Base-by-base conservation (phyloP, 441 rosid genomes). In the Populus tomentosa region DNA sequence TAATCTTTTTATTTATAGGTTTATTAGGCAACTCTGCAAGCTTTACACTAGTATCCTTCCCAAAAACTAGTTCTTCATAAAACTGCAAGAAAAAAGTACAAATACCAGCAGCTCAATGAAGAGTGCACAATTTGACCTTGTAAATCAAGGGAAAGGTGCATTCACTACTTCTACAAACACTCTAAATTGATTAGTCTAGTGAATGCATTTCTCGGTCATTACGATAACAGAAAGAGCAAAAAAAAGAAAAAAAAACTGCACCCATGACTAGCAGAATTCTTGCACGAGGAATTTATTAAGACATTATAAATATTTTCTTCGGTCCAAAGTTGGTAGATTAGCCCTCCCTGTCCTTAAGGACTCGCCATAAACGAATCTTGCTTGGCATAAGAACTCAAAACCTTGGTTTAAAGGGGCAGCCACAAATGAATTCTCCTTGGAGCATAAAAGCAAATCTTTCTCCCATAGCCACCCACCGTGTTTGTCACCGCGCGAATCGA, bases 51-150 rank as follows among this genome's bases (percentile, higher is more conserved):
- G 88, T 26, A 82, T 67, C 87, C 72, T 85, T 86, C 70, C 91
- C 91, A 66, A 84, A 80, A 26, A 91, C 68, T 50, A 95, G 87
- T 86, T 95, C 99, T 82, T 95, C 98, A 79, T 82, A 92, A 81
- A 92, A 93, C 98, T 95, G 87, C 73, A 32, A 78, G 40, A 33
- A 9, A 70, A 18, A 61, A 26, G 28, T 4, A 14, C 33, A 63
- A 79, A 10, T n/a, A 7, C 5, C 24, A 79, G 28, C 20, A 40
- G 62, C 50, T 82, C 69, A 80, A 16, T 56, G 26, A n/a, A 74
- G 28, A 38, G 20, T 1, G 28, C 28, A 26, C 28, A 26, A 1
- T 26, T 26, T 26, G 28, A 26, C 28, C 28, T 26, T 26, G 28
- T 26, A 26, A 26, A 26, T 26, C 28, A 26, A 26, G 28, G 28